phyloP scores from a whole-genome alignment of 208 protist genomes.

The Leishmania martiniquensis region DNA sequence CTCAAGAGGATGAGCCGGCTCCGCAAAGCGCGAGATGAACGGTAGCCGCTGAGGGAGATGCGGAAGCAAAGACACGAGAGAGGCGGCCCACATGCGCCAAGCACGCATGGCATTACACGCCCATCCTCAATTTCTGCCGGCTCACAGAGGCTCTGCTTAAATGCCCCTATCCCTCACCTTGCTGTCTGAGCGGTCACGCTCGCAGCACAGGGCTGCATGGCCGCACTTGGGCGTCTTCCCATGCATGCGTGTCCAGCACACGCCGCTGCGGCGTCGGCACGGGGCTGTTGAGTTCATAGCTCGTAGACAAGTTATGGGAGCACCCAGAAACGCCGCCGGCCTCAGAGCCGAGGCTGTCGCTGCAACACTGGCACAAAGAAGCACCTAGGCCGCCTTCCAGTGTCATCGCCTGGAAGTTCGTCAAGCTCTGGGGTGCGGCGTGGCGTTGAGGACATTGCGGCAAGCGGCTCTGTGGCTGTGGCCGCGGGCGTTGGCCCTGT shows the following conservation, averaged over 20 bases:
- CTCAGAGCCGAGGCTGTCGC: constrained; percentile 9
- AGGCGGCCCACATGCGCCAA: not conserved
- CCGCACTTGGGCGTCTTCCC: constrained; percentile 11
- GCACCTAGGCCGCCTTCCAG: not conserved
- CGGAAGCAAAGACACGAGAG: too few relatives aligned
- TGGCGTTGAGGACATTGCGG: not conserved
- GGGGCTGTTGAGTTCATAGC: constrained; percentile 25
- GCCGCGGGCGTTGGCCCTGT: not conserved
- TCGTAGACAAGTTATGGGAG: constrained; percentile 22
- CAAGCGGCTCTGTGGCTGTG: not conserved
- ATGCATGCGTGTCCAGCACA: not conserved
- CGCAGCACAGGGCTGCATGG: constrained; percentile 2
- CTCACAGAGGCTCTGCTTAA: not conserved
- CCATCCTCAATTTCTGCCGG: not conserved
- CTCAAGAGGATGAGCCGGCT: too few relatives aligned
- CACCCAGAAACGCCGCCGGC: constrained; percentile 18
- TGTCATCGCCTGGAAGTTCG: not conserved
- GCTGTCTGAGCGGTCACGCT: not conserved
- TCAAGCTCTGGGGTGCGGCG: not conserved
- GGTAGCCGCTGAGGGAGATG: too few relatives aligned
- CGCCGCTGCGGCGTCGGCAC: constrained; percentile 9
- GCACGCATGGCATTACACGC: not conserved
- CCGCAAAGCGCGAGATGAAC: too few relatives aligned
- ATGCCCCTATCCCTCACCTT: not conserved
- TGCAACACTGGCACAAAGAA: not conserved